phyloP scores from a whole-genome alignment of 192 early-diverging fungal genomes.

The Geranomyces variabilis region DNA sequence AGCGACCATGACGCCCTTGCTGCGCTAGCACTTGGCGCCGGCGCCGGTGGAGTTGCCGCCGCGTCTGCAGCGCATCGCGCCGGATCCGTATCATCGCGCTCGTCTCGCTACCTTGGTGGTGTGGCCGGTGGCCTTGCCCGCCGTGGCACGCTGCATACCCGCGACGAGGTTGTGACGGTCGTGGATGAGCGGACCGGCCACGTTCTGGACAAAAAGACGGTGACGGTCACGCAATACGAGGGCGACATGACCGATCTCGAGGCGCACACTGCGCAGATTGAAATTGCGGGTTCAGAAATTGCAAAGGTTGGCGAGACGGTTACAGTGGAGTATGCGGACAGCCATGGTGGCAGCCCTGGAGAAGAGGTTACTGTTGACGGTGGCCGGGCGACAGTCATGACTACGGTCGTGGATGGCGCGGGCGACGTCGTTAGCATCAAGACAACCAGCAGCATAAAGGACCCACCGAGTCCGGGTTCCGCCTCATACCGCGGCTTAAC shows the following conservation, averaged over 20 bases:
- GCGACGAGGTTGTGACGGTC: constrained; percentile 24
- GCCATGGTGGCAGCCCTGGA: neutral
- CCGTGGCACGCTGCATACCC: constrained; percentile 21
- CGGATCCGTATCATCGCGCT: neutral
- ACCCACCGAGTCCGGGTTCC: neutral
- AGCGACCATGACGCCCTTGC: neutral
- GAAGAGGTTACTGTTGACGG: neutral
- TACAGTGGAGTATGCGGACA: constrained; percentile 18
- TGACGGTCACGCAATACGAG: constrained; percentile 27
- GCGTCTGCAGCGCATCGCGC: neutral
- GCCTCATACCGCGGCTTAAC: too few relatives aligned
- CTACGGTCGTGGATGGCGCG: neutral
- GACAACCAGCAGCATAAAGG: neutral
- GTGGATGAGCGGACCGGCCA: constrained; percentile 17
- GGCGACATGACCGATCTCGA: constrained; percentile 18
- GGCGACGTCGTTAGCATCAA: constrained; percentile 16
- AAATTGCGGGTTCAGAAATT: constrained; percentile 20
- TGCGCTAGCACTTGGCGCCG: neutral
- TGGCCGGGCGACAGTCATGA: neutral
- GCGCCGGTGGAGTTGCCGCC: neutral
- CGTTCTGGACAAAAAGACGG: constrained; percentile 28
- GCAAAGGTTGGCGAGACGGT: constrained; percentile 22
- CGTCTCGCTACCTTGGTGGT: constrained; percentile 12
- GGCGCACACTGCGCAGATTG: constrained; percentile 9
- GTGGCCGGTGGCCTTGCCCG: constrained; percentile 1